Evolutionary conservation across 2,329 filamentous ascomycete genomes (phyloP), one percentile per base, ranked within the genome.

Genomic region (Trichothecium roseum): DNA sequence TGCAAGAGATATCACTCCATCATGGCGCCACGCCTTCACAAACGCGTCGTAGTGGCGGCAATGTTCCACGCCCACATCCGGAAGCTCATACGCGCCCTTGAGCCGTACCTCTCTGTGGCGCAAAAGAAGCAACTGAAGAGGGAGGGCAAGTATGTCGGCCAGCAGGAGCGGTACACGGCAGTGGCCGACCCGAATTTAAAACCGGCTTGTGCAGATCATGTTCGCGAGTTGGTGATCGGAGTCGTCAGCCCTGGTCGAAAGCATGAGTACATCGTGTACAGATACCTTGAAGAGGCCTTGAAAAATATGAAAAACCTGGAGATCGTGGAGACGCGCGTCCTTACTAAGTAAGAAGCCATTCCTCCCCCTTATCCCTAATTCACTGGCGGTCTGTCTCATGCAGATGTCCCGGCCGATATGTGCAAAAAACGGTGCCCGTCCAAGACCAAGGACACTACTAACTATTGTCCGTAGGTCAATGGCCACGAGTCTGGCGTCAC

Each of bases 321-420:
- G 8, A 27, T 46, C 28, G 18, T 49, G 1, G 34, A 45, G 30
- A 37, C 34, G 0, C 13, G 10, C 1, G 18, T 36, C 2, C 8
- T 45, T 4, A 46, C 45, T 16, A 16, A 35, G 47, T 49, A 34
- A 28, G n/a, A n/a, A n/a, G n/a, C n/a, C n/a, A n/a, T n/a, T n/a
- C n/a, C n/a, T n/a, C n/a, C n/a, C n/a, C n/a, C n/a, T n/a, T n/a
- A n/a, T n/a, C n/a, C n/a, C n/a, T n/a, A n/a, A n/a, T n/a, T n/a
- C n/a, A n/a, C n/a, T n/a, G n/a, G n/a, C n/a, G n/a, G 30, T 12
- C 16, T 13, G n/a, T 17, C 13, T 27, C 24, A 8, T 27, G 24
- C 18, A 6, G n/a, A n/a, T n/a, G n/a, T n/a, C n/a, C n/a, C n/a
- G n/a, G n/a, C n/a, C n/a, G n/a, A n/a, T n/a, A n/a, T n/a, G n/a